phyloP scores from a whole-genome alignment of 208 protist species.

The Crithidia thermophila region DNA sequence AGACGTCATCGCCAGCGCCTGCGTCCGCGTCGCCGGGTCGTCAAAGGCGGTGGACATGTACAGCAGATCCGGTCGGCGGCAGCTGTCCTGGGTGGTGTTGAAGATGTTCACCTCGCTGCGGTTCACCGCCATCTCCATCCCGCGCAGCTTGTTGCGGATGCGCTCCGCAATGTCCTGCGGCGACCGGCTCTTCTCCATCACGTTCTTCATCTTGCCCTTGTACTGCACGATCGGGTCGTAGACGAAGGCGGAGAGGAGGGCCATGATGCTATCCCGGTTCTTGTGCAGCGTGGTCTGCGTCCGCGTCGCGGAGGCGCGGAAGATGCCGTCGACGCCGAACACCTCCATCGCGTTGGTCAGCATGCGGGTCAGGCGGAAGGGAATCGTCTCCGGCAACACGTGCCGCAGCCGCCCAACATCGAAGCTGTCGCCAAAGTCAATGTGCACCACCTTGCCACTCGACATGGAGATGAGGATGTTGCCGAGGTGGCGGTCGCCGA shows the following conservation, averaged over 20 bases:
- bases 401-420: constrained; percentile 98
- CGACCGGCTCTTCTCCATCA: constrained; percentile 86
- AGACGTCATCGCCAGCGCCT: constrained; percentile 53
- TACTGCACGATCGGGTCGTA: constrained; percentile 99
- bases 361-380: constrained; percentile 99
- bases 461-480: constrained; percentile 99
- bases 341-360: constrained; percentile 99
- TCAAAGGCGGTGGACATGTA: constrained; percentile 92
- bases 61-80: constrained; percentile 78
- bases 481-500: constrained; percentile 99
- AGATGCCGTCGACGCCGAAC: constrained; percentile 98
- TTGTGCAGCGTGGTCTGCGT: constrained; percentile 97
- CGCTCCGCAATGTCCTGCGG: constrained; percentile 95
- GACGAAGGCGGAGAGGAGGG: constrained; percentile 99
- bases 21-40: constrained; percentile 58
- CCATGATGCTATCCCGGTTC: constrained; percentile 99
- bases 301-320: constrained; percentile 96
- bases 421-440: constrained; percentile 99
- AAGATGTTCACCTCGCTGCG: constrained; percentile 67
- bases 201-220: constrained; percentile 98
- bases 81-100: constrained; percentile 81
- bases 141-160: constrained; percentile 98
- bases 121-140: constrained; percentile 95
- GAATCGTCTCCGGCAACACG: constrained; percentile 99
- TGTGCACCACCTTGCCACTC: constrained; percentile 99